These are phyloP conservation scores for Glycine latifolia DNA, from an alignment of 306 rosid species.

Conservation along the genomic window DNA sequence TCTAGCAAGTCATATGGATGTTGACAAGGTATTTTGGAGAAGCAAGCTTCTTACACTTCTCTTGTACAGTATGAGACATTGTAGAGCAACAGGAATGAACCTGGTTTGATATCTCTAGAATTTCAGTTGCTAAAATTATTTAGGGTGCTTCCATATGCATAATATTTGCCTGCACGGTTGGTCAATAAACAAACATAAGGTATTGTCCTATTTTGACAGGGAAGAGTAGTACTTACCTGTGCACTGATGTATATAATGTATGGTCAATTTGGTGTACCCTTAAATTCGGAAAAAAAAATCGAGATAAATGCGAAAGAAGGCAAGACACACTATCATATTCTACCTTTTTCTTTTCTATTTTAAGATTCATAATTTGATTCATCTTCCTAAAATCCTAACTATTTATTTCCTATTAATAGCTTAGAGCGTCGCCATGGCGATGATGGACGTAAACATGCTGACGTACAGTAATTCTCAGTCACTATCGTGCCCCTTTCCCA, in stretches of 20 bases:
- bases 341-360: neutral
- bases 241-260: neutral
- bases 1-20: conserved; percentile 80
- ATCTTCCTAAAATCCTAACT: neutral
- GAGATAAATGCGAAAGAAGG: neutral
- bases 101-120: neutral
- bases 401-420: neutral
- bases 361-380: neutral
- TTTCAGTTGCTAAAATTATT: neutral
- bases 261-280: neutral
- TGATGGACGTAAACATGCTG: too few species aligned
- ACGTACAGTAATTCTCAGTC: too few species aligned
- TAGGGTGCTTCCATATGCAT: neutral
- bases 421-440: neutral
- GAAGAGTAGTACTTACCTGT: neutral
- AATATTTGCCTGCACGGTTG: neutral
- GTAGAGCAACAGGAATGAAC: neutral
- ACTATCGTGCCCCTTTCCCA: too few species aligned
- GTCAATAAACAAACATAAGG: neutral
- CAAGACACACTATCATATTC: neutral
- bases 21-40: conserved; percentile 63
- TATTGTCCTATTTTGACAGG: neutral
- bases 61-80: neutral
- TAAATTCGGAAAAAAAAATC: neutral
- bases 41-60: neutral